Conservation (phyloP, 352 stramenopile genomes). For the Phytophthora agathidicida region DNA sequence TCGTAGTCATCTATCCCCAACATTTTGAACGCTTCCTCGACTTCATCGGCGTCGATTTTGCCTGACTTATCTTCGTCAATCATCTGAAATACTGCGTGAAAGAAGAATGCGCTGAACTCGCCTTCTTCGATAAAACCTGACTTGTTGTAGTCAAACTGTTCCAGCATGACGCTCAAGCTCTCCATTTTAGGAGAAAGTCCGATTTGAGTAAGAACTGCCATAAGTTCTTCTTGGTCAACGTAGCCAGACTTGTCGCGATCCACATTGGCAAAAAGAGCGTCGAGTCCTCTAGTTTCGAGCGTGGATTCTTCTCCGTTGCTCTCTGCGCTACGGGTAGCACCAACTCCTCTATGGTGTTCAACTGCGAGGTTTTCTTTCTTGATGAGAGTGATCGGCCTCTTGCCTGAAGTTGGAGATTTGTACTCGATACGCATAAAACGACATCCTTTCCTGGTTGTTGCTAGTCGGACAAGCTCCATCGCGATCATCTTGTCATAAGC, state of each 20-base stretch:
- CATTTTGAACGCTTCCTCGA: slow-evolving; percentile 78
- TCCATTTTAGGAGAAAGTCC: slow-evolving; percentile 64
- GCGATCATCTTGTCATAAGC: slow-evolving; percentile 85
- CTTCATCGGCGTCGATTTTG: slow-evolving; percentile 78
- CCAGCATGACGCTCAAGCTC: slow-evolving; percentile 49
- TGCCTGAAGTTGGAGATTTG: slow-evolving; percentile 33
- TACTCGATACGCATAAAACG: slow-evolving; percentile 72
- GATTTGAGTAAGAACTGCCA: slow-evolving; percentile 68
- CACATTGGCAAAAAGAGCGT: slow-evolving; percentile 69
- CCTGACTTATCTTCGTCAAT: slow-evolving; percentile 77
- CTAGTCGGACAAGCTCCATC: slow-evolving; percentile 75
- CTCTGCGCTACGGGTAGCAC: not conserved
- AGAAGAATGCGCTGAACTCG: slow-evolving; percentile 77
- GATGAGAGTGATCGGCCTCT: slow-evolving; percentile 50
- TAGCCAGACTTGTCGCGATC: slow-evolving; percentile 67
- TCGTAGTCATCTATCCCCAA: slow-evolving; percentile 64
- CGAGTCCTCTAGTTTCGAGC: slow-evolving; percentile 59
- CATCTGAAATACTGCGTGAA: slow-evolving; percentile 75
- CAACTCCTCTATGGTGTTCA: slow-evolving; percentile 33
- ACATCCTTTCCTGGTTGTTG: slow-evolving; percentile 75
- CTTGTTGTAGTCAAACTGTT: slow-evolving; percentile 57
- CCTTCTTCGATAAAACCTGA: slow-evolving; percentile 54
- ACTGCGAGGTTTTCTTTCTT: slow-evolving; percentile 53
- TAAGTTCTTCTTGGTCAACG: slow-evolving; percentile 62
- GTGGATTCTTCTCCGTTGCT: slow-evolving; percentile 47